Base-by-base conservation (phyloP, 257 asterid genomes). In the Solanum dulcamara region DNA sequence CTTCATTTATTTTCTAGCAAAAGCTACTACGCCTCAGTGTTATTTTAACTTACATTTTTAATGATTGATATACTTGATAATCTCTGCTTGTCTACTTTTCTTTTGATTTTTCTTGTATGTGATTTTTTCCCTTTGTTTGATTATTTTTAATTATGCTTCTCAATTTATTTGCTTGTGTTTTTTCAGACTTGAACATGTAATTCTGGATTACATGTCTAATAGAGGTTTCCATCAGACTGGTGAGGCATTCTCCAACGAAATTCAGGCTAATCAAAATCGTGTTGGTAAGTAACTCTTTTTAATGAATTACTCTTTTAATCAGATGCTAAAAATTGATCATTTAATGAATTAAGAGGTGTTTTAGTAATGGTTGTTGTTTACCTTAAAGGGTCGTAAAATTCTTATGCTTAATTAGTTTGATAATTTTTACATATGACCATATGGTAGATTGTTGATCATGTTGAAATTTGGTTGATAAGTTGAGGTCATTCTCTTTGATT, bases 171-270 rank as follows among this genome's bases (percentile, higher is more conserved):
- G 40, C 46, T 44, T 84, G 81, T 20, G 46, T 62, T 85, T 86
- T 66, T 83, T 85, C 83, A 91, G 92, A 91, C 66, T 91, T 81
- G 89, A 91, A 40, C 44, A 83, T 60, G 89, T 84, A 79, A 83
- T 91, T 84, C 77, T 85, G 28, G 91, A 91, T 85, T 89, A 91
- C 55, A 57, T 91, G 84, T 14, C 66, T 28, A 86, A 44, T 10
- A 91, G 86, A 10, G 87, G 89, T 86, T 62, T 88, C 91, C 87
- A 85, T 50, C 53, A 68, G 2, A 48, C 84, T 66, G 88, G 90
- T 35, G 88, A 88, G 40, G 86, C 33, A 81, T 88, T 91, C 51
- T 86, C 89, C n/a, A 12, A 9, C 1, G 92, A 89, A 87, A 89
- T 92, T 83, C 24, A 40, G 28, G 50, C 90, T 84, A 26, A 17